A percentile compares a stretch with the other conserved stretches of the same genome.
These are phyloP conservation scores for Fraxinus cuspidata DNA, from an alignment of 257 asterid species.

Conservation along the genomic window DNA sequence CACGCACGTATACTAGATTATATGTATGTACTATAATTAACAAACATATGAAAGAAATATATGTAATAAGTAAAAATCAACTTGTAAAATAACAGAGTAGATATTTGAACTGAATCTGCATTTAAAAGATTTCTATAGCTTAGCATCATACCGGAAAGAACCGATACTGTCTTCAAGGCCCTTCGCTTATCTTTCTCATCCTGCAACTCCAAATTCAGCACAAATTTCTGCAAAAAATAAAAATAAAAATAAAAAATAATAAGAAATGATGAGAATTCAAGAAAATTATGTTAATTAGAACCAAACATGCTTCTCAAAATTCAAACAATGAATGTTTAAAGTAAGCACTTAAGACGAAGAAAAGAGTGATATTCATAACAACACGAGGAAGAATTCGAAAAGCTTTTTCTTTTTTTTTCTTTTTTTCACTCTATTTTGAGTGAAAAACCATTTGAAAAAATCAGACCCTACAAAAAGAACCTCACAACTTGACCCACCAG, in stretches of 20 bases:
- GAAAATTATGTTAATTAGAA: conserved; percentile 2
- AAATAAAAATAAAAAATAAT: background rate
- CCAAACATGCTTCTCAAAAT: background rate
- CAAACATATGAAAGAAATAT: background rate
- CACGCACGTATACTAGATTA: background rate
- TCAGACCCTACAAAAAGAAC: background rate
- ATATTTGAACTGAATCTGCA: background rate
- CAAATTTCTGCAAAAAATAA: conserved; percentile 43
- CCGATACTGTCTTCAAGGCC: conserved; percentile 63
- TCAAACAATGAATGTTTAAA: background rate
- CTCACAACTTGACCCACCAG: conserved; percentile 13
- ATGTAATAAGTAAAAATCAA: background rate
- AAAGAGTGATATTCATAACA: background rate
- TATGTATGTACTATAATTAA: background rate
- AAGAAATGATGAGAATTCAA: background rate
- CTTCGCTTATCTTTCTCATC: conserved; percentile 54
- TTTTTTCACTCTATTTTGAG: background rate
- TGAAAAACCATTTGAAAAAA: background rate
- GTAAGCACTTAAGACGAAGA: background rate
- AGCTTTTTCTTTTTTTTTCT: background rate
- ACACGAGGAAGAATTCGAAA: background rate
- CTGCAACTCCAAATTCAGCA: conserved; percentile 55
- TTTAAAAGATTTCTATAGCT: background rate
- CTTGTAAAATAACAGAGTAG: background rate
- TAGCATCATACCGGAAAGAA: conserved; percentile 46